Conservation (phyloP, 2,329 filamentous ascomycete genomes). For the Fusarium udum region DNA sequence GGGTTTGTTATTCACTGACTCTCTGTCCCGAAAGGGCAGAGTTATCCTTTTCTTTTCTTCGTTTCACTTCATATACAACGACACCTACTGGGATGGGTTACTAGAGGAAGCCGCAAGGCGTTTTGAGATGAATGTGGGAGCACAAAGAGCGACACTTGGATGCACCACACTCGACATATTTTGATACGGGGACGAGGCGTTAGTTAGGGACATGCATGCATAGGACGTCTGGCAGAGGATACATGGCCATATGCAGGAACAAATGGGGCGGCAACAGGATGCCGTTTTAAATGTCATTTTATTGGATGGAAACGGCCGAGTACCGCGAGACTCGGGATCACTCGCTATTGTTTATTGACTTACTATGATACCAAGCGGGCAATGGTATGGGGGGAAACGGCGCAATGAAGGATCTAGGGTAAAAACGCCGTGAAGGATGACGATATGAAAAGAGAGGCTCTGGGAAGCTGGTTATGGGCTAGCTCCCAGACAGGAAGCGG, state of each 20-base stretch:
- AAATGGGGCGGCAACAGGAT: constrained; percentile 30
- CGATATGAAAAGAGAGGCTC: constrained; percentile 40
- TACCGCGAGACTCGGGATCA: constrained; percentile 33
- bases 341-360: constrained; percentile 37
- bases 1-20: constrained; percentile 33
- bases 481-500: constrained; percentile 37
- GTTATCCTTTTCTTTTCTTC: constrained; percentile 15
- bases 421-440: constrained; percentile 21
- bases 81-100: constrained; percentile 49
- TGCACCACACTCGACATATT: constrained; percentile 40
- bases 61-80: constrained; percentile 45
- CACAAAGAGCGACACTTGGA: constrained; percentile 46
- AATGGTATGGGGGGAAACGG: constrained; percentile 37
- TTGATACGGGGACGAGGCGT: constrained; percentile 35
- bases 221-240: constrained; percentile 24
- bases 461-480: constrained; percentile 44
- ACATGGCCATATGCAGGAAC: constrained; percentile 42
- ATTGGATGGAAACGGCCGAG: constrained; percentile 27
- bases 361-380: constrained; percentile 42
- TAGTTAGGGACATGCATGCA: constrained; percentile 39
- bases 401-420: constrained; percentile 34
- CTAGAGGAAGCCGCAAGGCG: constrained; percentile 56
- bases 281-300: constrained; percentile 22
- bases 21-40: constrained; percentile 37
- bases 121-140: constrained; percentile 36